These are phyloP conservation scores for Ceratobasidium papillatum DNA, from an alignment of 1,284 basidiomycete genomes.

Conservation along the genomic window DNA sequence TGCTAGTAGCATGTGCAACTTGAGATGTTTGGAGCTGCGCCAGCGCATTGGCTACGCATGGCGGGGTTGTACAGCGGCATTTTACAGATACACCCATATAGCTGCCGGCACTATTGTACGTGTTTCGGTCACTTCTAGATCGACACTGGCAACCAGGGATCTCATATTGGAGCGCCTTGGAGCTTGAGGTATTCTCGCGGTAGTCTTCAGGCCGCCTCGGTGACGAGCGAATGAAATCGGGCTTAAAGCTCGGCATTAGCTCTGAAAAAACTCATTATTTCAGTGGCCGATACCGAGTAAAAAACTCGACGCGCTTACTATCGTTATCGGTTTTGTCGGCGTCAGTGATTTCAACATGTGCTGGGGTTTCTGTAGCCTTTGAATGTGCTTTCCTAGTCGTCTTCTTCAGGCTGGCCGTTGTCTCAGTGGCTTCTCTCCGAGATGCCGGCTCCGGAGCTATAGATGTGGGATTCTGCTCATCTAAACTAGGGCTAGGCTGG, in stretches of 20 bases:
- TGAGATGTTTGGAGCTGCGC: background rate
- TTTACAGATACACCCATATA: background rate
- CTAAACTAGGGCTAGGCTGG: no score
- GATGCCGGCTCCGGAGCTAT: no score
- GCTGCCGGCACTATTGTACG: background rate
- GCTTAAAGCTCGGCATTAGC: background rate
- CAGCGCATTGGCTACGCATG: background rate
- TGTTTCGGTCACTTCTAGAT: background rate
- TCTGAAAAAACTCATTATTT: background rate
- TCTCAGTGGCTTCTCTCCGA: no score
- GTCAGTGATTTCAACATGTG: no score
- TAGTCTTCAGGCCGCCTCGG: no score
- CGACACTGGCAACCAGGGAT: background rate
- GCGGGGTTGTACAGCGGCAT: background rate
- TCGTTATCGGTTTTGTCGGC: no score
- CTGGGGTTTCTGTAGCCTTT: no score
- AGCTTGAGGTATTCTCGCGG: background rate
- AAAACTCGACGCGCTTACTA: no score
- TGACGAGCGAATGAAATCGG: background rate
- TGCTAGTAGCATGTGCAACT: background rate
- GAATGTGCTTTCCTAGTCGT: no score
- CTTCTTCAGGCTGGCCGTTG: no score
- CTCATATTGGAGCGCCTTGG: background rate
- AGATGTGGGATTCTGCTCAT: no score
- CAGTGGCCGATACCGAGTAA: no score